Percentiles rank a stretch among this genome's conserved stretches.
These are phyloP conservation scores for Puccinia horiana DNA, from an alignment of 1,284 basidiomycete genomes.

Conservation along the genomic window DNA sequence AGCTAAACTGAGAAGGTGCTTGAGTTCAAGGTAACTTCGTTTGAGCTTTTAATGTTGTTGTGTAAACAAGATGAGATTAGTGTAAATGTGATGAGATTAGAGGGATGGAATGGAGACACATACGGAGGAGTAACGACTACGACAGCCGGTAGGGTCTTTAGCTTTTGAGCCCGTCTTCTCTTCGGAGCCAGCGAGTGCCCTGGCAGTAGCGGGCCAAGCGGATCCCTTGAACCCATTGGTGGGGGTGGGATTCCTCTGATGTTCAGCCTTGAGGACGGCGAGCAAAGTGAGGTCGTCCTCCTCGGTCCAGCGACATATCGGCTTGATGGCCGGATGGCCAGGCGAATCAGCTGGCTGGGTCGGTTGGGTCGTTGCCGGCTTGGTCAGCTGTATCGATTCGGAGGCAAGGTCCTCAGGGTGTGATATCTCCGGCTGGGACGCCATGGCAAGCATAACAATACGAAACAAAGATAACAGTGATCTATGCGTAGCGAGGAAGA, in stretches of 20 bases:
- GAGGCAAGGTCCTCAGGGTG: too few relatives aligned
- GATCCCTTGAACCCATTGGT: neutral
- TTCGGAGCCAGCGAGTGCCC: neutral
- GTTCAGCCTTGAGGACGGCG: neutral
- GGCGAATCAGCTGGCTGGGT: neutral
- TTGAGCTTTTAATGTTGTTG: neutral
- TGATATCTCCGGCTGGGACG: too few relatives aligned
- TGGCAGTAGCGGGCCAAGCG: neutral
- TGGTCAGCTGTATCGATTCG: neutral
- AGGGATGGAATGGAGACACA: neutral
- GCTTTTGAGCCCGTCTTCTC: neutral
- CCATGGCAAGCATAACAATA: too few relatives aligned
- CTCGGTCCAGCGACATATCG: conserved; percentile 1
- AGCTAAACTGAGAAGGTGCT: neutral
- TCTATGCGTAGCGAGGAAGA: too few relatives aligned
- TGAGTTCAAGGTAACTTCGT: conserved; percentile 7
- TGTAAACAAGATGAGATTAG: neutral
- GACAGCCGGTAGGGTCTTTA: neutral
- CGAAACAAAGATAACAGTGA: too few relatives aligned
- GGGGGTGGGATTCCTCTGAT: neutral
- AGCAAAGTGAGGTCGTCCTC: neutral
- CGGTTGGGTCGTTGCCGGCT: neutral
- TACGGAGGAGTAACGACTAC: conserved; percentile 1
- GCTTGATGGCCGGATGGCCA: neutral
- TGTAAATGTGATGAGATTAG: neutral